Percentiles rank a stretch among this genome's conserved stretches.
These are phyloP conservation scores for Boletales sp. DNA, from an alignment of 768 basidiomycete genomes.

Conservation along the genomic window DNA sequence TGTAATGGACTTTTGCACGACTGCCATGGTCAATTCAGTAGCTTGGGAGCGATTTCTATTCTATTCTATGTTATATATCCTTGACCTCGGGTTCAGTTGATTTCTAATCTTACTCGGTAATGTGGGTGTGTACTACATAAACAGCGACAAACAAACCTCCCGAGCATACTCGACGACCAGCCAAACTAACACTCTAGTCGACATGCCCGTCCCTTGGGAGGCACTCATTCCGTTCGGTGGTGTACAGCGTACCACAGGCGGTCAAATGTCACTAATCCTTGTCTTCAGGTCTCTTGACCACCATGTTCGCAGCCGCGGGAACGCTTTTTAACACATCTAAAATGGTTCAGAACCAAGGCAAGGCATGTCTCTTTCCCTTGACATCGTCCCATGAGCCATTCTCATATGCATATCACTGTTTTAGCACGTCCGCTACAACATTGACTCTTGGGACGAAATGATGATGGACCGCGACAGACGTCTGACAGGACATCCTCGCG, in stretches of 20 bases:
- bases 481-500: conserved; percentile 82
- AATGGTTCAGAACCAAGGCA: conserved; percentile 83
- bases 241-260: too few relatives aligned
- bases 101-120: too few relatives aligned
- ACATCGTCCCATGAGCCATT: neutral
- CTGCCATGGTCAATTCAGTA: neutral
- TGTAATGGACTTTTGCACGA: conserved; percentile 5
- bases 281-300: conserved; percentile 70
- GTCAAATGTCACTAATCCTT: conserved; percentile 4
- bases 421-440: conserved; percentile 78
- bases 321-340: conserved; percentile 80
- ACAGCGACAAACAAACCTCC: neutral
- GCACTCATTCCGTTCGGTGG: conserved; percentile 93
- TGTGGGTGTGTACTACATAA: too few relatives aligned
- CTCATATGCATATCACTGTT: neutral
- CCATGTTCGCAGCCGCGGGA: conserved; percentile 88
- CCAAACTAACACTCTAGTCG: conserved; percentile 13
- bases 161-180: neutral
- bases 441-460: conserved; percentile 92
- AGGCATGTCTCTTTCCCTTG: conserved; percentile 45
- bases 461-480: conserved; percentile 92
- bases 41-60: too few relatives aligned
- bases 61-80: too few relatives aligned
- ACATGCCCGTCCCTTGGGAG: conserved; percentile 97
- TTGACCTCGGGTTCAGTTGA: too few relatives aligned